Evolutionary conservation across 768 basidiomycete genomes (phyloP).

Genomic region (Clavaria fumosa): DNA sequence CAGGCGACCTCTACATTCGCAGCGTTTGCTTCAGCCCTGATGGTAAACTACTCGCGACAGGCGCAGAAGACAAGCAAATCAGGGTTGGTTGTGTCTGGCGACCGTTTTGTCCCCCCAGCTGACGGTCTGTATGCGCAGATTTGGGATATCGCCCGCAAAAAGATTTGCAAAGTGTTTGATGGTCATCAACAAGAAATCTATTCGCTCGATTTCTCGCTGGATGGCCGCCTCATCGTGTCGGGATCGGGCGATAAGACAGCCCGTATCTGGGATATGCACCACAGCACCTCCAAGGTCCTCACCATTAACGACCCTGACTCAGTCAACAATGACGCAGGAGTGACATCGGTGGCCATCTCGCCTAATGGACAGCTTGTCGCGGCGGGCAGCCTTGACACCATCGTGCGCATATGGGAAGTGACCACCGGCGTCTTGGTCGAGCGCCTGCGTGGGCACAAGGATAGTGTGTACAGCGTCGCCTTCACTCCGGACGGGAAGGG

Average conservation of each 20-base stretch:
- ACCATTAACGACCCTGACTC: constrained; percentile 38
- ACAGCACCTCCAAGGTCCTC: constrained; percentile 25
- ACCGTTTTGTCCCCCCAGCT: neutral
- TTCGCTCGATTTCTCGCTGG: constrained; percentile 73
- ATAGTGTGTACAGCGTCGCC: constrained; percentile 78
- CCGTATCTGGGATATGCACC: constrained; percentile 20
- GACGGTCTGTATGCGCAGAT: constrained; percentile 31
- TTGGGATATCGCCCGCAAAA: constrained; percentile 74
- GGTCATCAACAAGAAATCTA: constrained; percentile 90
- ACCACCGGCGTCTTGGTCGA: constrained; percentile 52
- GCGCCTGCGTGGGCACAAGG: constrained; percentile 60
- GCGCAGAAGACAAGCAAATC: constrained; percentile 88
- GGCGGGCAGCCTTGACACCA: constrained; percentile 33
- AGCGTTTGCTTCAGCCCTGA: constrained; percentile 93
- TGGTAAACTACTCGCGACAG: constrained; percentile 84
- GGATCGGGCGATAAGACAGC: constrained; percentile 44
- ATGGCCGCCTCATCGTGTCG: constrained; percentile 66
- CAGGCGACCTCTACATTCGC: constrained; percentile 80
- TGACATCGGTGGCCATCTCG: constrained; percentile 68
- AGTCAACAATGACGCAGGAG: constrained; percentile 32
- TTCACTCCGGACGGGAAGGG: constrained; percentile 89
- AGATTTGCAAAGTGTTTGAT: constrained; percentile 56
- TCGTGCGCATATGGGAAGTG: constrained; percentile 62
- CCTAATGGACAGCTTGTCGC: constrained; percentile 53
- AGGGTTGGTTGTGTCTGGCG: constrained; percentile 35